Evolutionary conservation across 768 basidiomycete species (phyloP), one percentile per base, ranked within the genome.

Genomic region (Boletus vinaceobasis): DNA sequence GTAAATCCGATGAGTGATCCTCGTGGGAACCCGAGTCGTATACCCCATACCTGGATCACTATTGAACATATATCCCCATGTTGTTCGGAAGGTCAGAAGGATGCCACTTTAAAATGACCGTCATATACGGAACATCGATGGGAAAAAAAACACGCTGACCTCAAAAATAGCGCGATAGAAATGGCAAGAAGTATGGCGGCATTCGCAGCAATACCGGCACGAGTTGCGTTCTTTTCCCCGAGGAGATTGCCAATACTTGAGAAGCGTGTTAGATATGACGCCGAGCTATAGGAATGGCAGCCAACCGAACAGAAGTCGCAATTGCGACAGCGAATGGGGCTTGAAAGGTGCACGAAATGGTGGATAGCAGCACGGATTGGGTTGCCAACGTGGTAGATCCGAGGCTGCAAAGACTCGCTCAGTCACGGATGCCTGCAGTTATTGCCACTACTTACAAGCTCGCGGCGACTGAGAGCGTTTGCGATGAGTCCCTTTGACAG

Each of bases 341-440:
- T 69, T 96, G 93, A 71, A 82, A 95, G 2, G 85, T 85, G 3
- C 81, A 85, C 0, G 87, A 90, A 23, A 82, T 77, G 21, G 88
- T 90, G 21, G 82, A 85, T 33, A 88, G 75, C 11, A 98, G 75
- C 2, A 98, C 86, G 0, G 90, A 93, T 67, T 98, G 95, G 0
- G 91, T 84, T 0, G 97, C 96, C 7, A 99, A 79, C 5, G 82
- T 77, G 7, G 82, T 79, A 0, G 95, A 88, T 0, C 95, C 92
- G 0, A 97, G 75, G 37, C 89, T 90, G 55, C 36, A 54, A 43
- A 64, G 5, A 33, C 19, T 68, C 44, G n/a, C 64, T 67, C 15
- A 64, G 52, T 59, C 21, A 38, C 7, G 27, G 8, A 13, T 29
- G 43, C 27, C 3, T 5, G n/a, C 23, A 19, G 8, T 23, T 2